Conservation (phyloP, 2,329 filamentous ascomycete species). For the Leptographium procerum region DNA sequence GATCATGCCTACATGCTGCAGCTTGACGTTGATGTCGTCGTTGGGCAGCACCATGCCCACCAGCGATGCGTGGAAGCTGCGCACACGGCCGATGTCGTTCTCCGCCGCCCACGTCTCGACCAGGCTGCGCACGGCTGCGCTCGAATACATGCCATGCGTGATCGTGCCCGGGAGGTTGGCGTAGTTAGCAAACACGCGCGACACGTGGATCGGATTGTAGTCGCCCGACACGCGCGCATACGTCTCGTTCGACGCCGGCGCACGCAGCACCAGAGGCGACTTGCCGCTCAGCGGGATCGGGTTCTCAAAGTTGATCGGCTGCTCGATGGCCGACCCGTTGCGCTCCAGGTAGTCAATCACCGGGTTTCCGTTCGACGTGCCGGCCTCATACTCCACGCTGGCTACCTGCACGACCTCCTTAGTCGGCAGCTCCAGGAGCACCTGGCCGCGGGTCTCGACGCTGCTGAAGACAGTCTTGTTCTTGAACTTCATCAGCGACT, state of each 20-base stretch:
- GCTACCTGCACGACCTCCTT: constrained; percentile 97
- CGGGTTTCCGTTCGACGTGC: constrained; percentile 85
- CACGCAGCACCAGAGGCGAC: constrained; percentile 75
- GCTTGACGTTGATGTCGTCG: constrained; percentile 85
- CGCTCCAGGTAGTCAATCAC: constrained; percentile 93
- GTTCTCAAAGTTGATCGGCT: constrained; percentile 95
- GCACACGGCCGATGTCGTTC: constrained; percentile 93
- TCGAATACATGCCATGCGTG: constrained; percentile 99
- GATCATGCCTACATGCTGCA: constrained; percentile 96
- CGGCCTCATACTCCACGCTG: constrained; percentile 92
- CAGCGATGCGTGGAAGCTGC: constrained; percentile 91
- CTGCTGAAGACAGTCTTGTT: constrained; percentile 85
- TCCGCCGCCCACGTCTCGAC: constrained; percentile 99
- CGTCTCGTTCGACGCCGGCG: constrained; percentile 92
- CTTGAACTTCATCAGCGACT: constrained; percentile 88
- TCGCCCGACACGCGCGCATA: constrained; percentile 96
- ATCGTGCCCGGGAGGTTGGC: constrained; percentile 94
- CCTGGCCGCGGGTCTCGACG: constrained; percentile 84
- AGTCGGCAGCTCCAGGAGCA: constrained; percentile 84
- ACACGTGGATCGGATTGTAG: constrained; percentile 98
- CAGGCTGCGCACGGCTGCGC: constrained; percentile 85
- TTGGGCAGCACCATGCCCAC: constrained; percentile 99
- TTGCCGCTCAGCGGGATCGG: constrained; percentile 90
- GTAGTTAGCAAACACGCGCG: constrained; percentile 89
- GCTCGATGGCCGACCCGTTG: constrained; percentile 83